Evolutionary conservation across 1,139 yeast genomes (phyloP).

Genomic region (Lodderomyces parapsilosis): DNA sequence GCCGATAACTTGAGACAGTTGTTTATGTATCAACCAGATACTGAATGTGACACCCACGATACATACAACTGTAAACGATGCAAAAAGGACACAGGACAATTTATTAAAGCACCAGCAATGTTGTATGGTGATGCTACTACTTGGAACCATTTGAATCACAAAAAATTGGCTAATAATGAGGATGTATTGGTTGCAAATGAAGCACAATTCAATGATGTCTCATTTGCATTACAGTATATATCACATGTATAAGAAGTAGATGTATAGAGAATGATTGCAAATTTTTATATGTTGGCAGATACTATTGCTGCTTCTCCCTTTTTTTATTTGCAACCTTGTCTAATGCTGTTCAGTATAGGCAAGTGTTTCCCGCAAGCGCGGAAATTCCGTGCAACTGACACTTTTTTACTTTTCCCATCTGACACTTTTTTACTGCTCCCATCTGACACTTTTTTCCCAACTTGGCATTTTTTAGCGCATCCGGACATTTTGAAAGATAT

Average conservation of each 20-base stretch:
- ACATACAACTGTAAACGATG: slow-evolving; percentile 90
- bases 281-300: neutral
- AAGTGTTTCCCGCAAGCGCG: no score
- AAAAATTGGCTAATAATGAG: slow-evolving; percentile 60
- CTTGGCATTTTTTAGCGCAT: neutral
- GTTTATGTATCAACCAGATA: slow-evolving; percentile 66
- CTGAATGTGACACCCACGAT: slow-evolving; percentile 89
- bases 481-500: neutral
- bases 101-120: slow-evolving; percentile 76
- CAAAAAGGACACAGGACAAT: slow-evolving; percentile 53
- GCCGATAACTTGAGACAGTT: slow-evolving; percentile 75
- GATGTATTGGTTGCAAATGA: slow-evolving; percentile 80
- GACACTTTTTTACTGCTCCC: neutral
- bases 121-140: slow-evolving; percentile 96
- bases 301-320: no score
- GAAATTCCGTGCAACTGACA: no score
- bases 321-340: no score
- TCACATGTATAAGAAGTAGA: slow-evolving; percentile 67
- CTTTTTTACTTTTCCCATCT: neutral
- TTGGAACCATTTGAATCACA: slow-evolving; percentile 87
- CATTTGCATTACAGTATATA: slow-evolving; percentile 90
- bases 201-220: slow-evolving; percentile 61
- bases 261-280: neutral
- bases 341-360: no score
- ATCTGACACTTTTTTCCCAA: neutral